phyloP scores from a whole-genome alignment of 805 yeast genomes.

The Yamadazyma sp. region DNA sequence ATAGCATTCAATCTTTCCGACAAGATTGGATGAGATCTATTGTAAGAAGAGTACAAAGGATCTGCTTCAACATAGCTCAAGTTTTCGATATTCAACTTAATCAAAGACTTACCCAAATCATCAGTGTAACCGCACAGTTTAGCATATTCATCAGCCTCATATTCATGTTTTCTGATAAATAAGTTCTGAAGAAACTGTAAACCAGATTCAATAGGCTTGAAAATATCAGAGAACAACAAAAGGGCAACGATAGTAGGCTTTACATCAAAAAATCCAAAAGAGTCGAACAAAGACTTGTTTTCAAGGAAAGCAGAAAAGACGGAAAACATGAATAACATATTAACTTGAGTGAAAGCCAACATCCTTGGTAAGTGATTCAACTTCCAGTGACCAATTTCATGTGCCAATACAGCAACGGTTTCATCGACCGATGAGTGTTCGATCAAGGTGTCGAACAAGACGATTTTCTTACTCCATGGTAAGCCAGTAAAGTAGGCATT shows the following conservation, averaged over 20 bases:
- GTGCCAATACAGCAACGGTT: constrained; percentile 94
- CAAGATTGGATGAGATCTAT: constrained; percentile 87
- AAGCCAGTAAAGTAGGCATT: constrained; percentile 95
- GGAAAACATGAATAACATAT: constrained; percentile 63
- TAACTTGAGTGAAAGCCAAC: constrained; percentile 62
- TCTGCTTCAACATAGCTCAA: constrained; percentile 87
- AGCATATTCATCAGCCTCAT: constrained; percentile 90
- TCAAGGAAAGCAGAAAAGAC: constrained; percentile 78
- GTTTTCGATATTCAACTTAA: constrained; percentile 76
- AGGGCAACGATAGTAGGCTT: constrained; percentile 83
- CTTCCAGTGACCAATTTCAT: constrained; percentile 98
- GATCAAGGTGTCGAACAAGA: constrained; percentile 86
- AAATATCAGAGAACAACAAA: constrained; percentile 71
- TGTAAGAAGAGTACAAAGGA: constrained; percentile 84
- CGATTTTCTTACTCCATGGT: constrained; percentile 97
- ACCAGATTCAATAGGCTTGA: constrained; percentile 73
- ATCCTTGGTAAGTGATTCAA: constrained; percentile 81
- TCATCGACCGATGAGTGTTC: constrained; percentile 73
- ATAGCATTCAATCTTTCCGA: constrained; percentile 85
- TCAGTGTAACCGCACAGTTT: constrained; percentile 67
- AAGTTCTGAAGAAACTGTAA: constrained; percentile 66
- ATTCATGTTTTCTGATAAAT: constrained; percentile 83
- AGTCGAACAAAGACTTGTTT: constrained; percentile 71
- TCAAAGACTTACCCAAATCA: constrained; percentile 68
- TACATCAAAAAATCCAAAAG: constrained; percentile 69